Percentiles rank a stretch among this genome's conserved stretches.
Evolutionary conservation across 768 basidiomycete genomes (phyloP).

Genomic region (Rhodotorula taiwanensis): DNA sequence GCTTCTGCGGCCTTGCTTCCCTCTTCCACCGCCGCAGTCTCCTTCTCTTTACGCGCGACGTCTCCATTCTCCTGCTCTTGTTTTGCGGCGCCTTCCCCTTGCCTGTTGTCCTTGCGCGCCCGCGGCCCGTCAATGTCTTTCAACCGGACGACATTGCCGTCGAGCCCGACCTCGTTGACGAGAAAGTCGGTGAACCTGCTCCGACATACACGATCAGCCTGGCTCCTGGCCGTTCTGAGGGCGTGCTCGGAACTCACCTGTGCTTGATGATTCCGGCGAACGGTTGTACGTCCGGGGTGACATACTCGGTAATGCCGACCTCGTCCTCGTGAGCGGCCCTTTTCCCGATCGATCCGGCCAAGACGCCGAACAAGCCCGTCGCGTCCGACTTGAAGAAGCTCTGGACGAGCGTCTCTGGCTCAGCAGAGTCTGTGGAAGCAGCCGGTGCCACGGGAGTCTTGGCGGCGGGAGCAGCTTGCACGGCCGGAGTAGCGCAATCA

Average conservation of each 20-base stretch:
- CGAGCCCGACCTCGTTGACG: conserved; percentile 81
- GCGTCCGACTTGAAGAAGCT: not conserved
- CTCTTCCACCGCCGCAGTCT: not conserved
- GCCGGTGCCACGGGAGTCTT: not conserved
- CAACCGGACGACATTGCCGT: conserved; percentile 70
- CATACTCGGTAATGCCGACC: conserved; percentile 85
- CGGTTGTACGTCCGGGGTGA: conserved; percentile 60
- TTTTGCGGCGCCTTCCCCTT: conserved; percentile 34
- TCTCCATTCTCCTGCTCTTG: not conserved
- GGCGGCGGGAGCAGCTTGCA: not conserved
- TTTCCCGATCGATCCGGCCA: conserved; percentile 11
- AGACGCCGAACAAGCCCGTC: conserved; percentile 8
- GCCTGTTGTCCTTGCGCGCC: not conserved
- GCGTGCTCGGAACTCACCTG: conserved; percentile 53
- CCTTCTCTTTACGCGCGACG: conserved; percentile 10
- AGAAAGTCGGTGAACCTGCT: conserved; percentile 86
- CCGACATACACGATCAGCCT: not conserved
- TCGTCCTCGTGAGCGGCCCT: conserved; percentile 54
- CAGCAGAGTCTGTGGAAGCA: not conserved
- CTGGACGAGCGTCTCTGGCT: not conserved
- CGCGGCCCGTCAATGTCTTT: conserved; percentile 66
- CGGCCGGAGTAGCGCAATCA: no score
- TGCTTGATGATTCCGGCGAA: conserved; percentile 95
- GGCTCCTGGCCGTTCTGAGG: not conserved
- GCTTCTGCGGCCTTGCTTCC: no score